These are phyloP conservation scores for Coniochaeta sp. DNA, from an alignment of 2,329 filamentous ascomycete species.

Conservation along the genomic window DNA sequence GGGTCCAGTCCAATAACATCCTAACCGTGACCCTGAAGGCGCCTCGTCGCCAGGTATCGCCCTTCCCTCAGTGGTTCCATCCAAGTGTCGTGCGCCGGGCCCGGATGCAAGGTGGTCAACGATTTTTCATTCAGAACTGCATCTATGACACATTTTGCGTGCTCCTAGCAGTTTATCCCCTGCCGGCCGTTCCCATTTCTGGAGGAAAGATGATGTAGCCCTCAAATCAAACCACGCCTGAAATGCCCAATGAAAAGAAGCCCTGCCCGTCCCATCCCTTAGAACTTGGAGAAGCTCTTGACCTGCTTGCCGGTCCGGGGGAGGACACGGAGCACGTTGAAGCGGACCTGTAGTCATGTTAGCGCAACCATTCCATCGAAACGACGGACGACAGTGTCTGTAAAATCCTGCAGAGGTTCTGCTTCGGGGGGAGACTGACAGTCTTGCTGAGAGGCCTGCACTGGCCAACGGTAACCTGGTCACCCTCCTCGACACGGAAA, in stretches of 20 bases:
- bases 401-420: too few species aligned
- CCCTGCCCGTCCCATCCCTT: conserved; percentile 37
- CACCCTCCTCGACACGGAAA: conserved; percentile 99
- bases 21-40: too few species aligned
- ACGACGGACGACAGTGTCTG: too few species aligned
- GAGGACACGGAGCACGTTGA: conserved; percentile 99
- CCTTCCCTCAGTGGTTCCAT: too few species aligned
- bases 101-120: background rate
- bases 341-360: conserved; percentile 64
- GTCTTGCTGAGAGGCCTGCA: conserved; percentile 99
- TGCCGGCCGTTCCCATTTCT: conserved; percentile 22
- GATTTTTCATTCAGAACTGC: conserved; percentile 25
- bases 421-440: conserved; percentile 57
- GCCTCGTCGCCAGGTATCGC: too few species aligned
- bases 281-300: conserved; percentile 99
- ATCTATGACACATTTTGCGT: conserved; percentile 22
- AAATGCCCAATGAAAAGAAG: conserved; percentile 23
- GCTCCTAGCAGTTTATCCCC: conserved; percentile 22
- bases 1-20: too few species aligned
- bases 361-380: conserved; percentile 6
- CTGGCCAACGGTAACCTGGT: conserved; percentile 98
- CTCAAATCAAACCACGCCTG: conserved; percentile 26
- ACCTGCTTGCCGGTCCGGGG: conserved; percentile 95
- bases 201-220: conserved; percentile 19
- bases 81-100: too few species aligned